Evolutionary conservation across 2,329 filamentous ascomycete species (phyloP).

Genomic region (Sporothrix dimorphospora): DNA sequence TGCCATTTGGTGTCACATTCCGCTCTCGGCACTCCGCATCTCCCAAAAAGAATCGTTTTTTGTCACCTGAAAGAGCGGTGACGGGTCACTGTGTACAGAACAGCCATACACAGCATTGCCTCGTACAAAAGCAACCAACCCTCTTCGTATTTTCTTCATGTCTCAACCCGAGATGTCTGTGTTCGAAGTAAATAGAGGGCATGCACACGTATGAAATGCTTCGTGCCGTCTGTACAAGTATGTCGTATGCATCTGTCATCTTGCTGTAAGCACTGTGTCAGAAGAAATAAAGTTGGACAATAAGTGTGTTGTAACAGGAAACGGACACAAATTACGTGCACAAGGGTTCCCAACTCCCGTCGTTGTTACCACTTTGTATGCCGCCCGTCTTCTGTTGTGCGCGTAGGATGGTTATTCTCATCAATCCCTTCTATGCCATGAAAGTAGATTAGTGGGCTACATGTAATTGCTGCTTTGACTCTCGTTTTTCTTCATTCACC

Average conservation of each 20-base stretch:
- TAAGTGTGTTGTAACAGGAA: neutral
- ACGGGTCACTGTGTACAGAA: neutral
- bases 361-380: neutral
- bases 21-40: neutral
- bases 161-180: neutral
- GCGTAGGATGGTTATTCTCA: neutral
- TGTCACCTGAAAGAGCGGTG: conserved; percentile 22
- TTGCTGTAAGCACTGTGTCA: conserved; percentile 19
- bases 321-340: neutral
- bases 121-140: conserved; percentile 15
- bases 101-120: neutral
- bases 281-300: conserved; percentile 11
- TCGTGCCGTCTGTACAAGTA: no score
- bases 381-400: conserved; percentile 2
- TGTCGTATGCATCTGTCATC: conserved; percentile 5
- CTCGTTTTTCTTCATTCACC: neutral
- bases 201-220: no score
- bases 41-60: neutral
- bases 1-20: neutral
- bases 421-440: neutral
- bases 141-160: neutral
- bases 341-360: neutral
- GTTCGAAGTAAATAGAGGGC: neutral
- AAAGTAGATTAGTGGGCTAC: neutral
- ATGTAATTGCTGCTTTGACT: neutral